Evolutionary conservation across 2,329 filamentous ascomycete genomes (phyloP).

Genomic region (Cladobotryum mycophilum): DNA sequence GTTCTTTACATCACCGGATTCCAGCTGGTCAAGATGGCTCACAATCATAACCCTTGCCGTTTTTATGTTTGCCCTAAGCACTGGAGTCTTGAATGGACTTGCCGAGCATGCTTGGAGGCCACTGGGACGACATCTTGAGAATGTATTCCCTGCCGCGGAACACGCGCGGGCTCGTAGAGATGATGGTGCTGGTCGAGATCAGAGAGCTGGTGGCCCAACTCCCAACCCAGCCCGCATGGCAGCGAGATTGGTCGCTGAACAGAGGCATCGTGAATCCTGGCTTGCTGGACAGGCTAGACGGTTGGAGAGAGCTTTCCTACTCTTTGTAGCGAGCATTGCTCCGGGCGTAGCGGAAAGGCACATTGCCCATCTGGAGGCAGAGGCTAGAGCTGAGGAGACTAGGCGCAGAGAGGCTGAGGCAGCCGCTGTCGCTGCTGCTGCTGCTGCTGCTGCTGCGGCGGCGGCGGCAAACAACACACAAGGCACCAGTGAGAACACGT

Average conservation of each 20-base stretch:
- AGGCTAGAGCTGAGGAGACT: constrained; percentile 38
- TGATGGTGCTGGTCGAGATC: constrained; percentile 18
- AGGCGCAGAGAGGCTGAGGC: constrained; percentile 39
- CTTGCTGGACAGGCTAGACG: constrained; percentile 40
- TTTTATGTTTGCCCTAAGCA: constrained; percentile 53
- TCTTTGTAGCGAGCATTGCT: constrained; percentile 61
- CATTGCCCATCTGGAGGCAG: constrained; percentile 52
- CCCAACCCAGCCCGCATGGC: constrained; percentile 47
- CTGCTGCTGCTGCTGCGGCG: constrained; percentile 20
- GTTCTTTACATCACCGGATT: constrained; percentile 55
- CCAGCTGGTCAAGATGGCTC: constrained; percentile 54
- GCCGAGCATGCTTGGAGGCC: constrained; percentile 51
- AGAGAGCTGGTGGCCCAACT: constrained; percentile 24
- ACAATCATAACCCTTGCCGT: constrained; percentile 49
- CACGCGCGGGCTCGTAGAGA: constrained; percentile 23
- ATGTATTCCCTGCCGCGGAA: constrained; percentile 47
- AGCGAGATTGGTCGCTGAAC: constrained; percentile 44
- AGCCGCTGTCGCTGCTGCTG: constrained; percentile 29
- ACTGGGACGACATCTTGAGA: constrained; percentile 52
- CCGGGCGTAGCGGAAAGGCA: constrained; percentile 61
- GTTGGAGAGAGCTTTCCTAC: constrained; percentile 52
- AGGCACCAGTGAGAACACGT: background rate
- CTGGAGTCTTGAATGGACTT: constrained; percentile 50
- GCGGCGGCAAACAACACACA: background rate
- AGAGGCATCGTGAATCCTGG: constrained; percentile 26